Conservation (phyloP, 2,329 filamentous ascomycete genomes). For the Pseudogymnoascus sp. region DNA sequence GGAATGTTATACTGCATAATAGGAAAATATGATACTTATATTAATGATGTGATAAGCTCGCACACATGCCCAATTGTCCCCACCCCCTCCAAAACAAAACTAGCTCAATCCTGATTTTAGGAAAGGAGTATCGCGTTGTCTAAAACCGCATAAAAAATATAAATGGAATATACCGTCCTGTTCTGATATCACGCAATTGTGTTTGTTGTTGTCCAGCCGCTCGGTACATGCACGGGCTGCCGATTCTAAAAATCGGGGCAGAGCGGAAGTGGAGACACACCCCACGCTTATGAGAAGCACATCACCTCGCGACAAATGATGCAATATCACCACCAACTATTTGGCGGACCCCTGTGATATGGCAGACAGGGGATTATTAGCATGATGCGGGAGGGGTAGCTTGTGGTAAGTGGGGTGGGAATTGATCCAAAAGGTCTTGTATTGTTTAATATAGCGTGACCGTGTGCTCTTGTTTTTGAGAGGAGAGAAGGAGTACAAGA, state of each 20-base stretch:
- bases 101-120: background rate
- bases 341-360: background rate
- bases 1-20: background rate
- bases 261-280: background rate
- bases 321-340: background rate
- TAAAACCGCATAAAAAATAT: background rate
- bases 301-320: constrained; percentile 8
- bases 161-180: background rate
- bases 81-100: background rate
- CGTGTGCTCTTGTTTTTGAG: background rate
- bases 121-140: background rate
- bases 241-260: background rate
- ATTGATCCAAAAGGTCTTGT: background rate
- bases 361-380: background rate
- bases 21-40: background rate
- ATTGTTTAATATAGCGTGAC: background rate
- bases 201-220: background rate
- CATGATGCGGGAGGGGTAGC: background rate
- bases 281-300: constrained; percentile 2
- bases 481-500: background rate
- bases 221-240: background rate
- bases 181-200: background rate
- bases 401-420: background rate
- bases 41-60: background rate
- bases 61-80: background rate